Evolutionary conservation across 1,139 yeast species (phyloP).

Genomic region (Debaryomyces robertsiae): DNA sequence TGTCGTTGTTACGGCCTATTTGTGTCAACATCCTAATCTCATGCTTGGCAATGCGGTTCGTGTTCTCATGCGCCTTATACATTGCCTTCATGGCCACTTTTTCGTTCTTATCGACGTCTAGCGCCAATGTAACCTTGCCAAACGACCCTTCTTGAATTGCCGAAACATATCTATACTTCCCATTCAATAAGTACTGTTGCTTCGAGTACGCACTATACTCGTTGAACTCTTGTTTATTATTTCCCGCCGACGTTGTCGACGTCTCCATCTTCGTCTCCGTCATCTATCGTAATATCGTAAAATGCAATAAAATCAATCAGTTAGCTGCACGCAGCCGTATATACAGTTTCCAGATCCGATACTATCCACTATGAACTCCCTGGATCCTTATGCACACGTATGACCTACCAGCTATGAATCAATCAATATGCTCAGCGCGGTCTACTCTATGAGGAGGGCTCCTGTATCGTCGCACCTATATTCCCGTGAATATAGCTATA

Average conservation of each 20-base stretch:
- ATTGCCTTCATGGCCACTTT: constrained; percentile 49
- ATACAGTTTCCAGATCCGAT: neutral
- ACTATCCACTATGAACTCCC: neutral
- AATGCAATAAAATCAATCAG: neutral
- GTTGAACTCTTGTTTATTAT: constrained; percentile 6
- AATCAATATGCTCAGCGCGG: neutral
- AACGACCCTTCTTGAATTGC: constrained; percentile 55
- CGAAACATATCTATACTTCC: constrained; percentile 38
- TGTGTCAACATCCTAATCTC: constrained; percentile 46
- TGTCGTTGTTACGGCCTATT: constrained; percentile 36
- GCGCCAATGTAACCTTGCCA: constrained; percentile 55
- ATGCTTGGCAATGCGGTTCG: constrained; percentile 41
- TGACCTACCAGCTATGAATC: neutral
- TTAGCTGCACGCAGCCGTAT: neutral
- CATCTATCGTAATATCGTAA: constrained; percentile 7
- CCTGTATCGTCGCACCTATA: constrained; percentile 3
- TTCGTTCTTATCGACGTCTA: constrained; percentile 29
- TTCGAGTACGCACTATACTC: constrained; percentile 41
- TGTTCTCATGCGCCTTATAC: constrained; percentile 26
- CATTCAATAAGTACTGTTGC: constrained; percentile 29
- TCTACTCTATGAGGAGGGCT: neutral
- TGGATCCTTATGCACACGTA: neutral
- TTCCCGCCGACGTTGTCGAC: constrained; percentile 5
- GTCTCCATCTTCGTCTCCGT: constrained; percentile 4
- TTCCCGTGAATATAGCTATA: constrained; percentile 1